phyloP scores from a whole-genome alignment of 768 basidiomycete genomes.

The Tricholoma terreum region DNA sequence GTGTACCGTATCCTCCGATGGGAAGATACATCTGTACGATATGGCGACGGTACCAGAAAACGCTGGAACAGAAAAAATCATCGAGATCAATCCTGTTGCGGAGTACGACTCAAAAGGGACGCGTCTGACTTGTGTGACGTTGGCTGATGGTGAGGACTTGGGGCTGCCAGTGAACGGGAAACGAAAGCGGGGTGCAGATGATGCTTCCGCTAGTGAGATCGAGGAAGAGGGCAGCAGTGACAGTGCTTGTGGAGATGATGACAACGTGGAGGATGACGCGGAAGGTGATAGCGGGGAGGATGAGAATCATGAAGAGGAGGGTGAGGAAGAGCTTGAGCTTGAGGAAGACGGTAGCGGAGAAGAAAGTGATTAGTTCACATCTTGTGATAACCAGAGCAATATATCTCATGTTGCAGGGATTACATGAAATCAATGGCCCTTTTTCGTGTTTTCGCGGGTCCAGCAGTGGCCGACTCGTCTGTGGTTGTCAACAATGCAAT shows the following conservation, averaged over 20 bases:
- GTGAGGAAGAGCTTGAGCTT: background rate
- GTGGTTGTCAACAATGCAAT: slow-evolving; percentile 17
- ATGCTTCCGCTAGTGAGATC: slow-evolving; percentile 16
- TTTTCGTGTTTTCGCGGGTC: slow-evolving; percentile 49
- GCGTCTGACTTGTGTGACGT: slow-evolving; percentile 24
- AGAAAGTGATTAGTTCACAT: slow-evolving; percentile 19
- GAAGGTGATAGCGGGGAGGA: slow-evolving; percentile 27
- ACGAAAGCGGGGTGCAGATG: slow-evolving; percentile 23
- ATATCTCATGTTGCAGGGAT: background rate
- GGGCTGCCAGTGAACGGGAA: slow-evolving; percentile 15
- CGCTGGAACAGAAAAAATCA: background rate
- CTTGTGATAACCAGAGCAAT: background rate
- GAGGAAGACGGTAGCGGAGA: slow-evolving; percentile 28
- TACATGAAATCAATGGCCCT: slow-evolving; percentile 78
- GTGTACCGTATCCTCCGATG: slow-evolving; percentile 87
- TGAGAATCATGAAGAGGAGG: slow-evolving; percentile 8
- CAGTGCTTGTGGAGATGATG: slow-evolving; percentile 15
- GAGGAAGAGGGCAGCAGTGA: slow-evolving; percentile 17
- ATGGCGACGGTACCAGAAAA: slow-evolving; percentile 46
- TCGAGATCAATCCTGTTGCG: slow-evolving; percentile 19
- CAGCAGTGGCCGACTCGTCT: slow-evolving; percentile 14
- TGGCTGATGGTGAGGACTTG: slow-evolving; percentile 29
- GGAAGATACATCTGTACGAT: slow-evolving; percentile 77
- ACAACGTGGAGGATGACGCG: slow-evolving; percentile 25
- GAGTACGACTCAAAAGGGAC: slow-evolving; percentile 22